These are phyloP conservation scores for Ricinus communis DNA, from an alignment of 345 rosid species.

Conservation along the genomic window DNA sequence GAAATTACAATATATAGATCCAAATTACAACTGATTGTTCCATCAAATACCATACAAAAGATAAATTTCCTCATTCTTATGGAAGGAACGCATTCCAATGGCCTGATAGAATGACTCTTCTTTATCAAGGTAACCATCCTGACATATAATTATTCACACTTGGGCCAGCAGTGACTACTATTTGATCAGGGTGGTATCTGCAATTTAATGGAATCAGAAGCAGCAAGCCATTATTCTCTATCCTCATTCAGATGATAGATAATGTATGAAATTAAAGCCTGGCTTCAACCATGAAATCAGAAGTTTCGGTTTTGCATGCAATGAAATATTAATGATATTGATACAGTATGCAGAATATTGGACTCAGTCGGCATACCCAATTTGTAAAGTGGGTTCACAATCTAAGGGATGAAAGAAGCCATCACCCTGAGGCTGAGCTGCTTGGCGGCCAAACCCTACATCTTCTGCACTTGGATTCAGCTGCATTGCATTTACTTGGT, in stretches of 20 bases:
- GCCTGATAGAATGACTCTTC: background rate
- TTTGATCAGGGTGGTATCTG: conserved; percentile 70
- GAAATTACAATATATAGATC: conserved; percentile 11
- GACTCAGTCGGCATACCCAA: conserved; percentile 49
- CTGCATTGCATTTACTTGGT: conserved; percentile 64
- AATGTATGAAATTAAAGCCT: too few species aligned
- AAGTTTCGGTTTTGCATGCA: too few species aligned
- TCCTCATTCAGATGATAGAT: too few species aligned
- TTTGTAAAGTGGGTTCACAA: conserved; percentile 86
- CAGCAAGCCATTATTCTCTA: background rate
- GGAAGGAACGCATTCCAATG: conserved; percentile 16
- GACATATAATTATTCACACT: conserved; percentile 78
- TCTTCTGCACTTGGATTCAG: conserved; percentile 68
- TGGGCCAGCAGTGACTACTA: conserved; percentile 64
- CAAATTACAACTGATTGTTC: conserved; percentile 4
- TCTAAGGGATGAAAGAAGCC: conserved; percentile 81
- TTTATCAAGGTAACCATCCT: conserved; percentile 79
- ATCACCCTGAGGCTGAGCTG: conserved; percentile 49
- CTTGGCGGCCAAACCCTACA: conserved; percentile 54
- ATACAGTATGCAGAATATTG: too few species aligned
- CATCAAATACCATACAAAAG: conserved; percentile 14
- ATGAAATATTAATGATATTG: too few species aligned
- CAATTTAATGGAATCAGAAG: conserved; percentile 8
- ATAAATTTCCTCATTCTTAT: background rate
- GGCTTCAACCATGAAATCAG: too few species aligned